phyloP scores from a whole-genome alignment of 1,139 yeast species.

The Yarrowia galli region DNA sequence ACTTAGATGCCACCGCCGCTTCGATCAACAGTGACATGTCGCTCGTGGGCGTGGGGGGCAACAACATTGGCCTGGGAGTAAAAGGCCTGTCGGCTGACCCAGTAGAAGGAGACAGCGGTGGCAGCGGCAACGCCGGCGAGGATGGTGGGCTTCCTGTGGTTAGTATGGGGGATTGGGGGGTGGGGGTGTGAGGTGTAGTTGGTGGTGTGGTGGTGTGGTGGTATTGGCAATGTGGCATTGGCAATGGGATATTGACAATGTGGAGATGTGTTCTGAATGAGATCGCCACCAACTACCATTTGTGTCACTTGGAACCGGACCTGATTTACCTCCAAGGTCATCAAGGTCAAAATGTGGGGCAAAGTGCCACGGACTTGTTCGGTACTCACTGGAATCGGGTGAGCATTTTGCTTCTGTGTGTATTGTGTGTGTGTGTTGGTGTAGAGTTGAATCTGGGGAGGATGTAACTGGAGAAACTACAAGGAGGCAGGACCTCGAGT shows the following conservation, averaged over 20 bases:
- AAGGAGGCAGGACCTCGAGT: not conserved
- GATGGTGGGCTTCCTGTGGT: conserved; percentile 30
- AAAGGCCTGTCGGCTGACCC: conserved; percentile 44
- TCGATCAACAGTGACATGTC: conserved; percentile 46
- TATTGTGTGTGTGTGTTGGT: not conserved
- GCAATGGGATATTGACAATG: too few relatives aligned
- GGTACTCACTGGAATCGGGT: conserved; percentile 33
- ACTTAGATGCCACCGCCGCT: conserved; percentile 45
- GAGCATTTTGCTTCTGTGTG: conserved; percentile 6
- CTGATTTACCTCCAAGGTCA: not conserved
- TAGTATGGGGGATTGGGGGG: not conserved
- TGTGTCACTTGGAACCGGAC: too few relatives aligned
- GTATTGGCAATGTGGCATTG: too few relatives aligned
- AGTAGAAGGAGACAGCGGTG: conserved; percentile 43
- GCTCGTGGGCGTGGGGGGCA: conserved; percentile 40
- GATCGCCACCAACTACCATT: too few relatives aligned
- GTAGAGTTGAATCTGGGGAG: conserved; percentile 36
- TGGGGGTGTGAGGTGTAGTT: not conserved
- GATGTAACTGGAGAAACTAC: not conserved
- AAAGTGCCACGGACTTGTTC: too few relatives aligned
- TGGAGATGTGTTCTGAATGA: too few relatives aligned
- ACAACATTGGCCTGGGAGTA: conserved; percentile 44
- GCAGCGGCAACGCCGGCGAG: conserved; percentile 42
- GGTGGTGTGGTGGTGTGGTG: not conserved
- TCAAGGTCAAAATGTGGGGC: not conserved